Evolutionary conservation across 306 rosid species (phyloP), one percentile per base, ranked within the genome.

Genomic region (Macrotyloma uniflorum): DNA sequence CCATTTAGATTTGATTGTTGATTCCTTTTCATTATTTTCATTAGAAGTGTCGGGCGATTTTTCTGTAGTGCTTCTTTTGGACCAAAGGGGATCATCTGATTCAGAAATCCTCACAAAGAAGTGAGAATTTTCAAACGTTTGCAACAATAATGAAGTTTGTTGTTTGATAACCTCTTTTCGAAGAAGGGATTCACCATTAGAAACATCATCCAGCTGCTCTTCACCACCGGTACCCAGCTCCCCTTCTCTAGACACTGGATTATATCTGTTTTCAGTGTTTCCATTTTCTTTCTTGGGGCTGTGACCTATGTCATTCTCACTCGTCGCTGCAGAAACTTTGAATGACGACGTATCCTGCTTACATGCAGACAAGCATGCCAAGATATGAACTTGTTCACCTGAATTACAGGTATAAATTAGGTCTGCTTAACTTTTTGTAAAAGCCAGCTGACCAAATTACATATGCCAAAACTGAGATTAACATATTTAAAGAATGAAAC

Each of bases 281-380:
- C 87, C 91, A 77, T 75, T 90, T 87, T 86, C 88, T 74, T 87
- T 86, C 63, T 74, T 74, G 23, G 88, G 86, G 79, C 76, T 83
- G 42, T 89, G 88, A 65, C 80, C 71, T 75, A 59, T 77, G 80
- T 86, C 96, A 86, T 91, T 86, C 89, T 91, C 85, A 84, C 79
- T 88, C 87, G 80, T 85, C 72, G 78, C 84, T 36, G 93, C 95
- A 46, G 96, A 92, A 72, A 86, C 89, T 88, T 94, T 83, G 77
- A 90, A 92, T 30, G 98, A 97, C 67, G 98, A 81, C 54, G 86
- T 79, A 82, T 95, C 96, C 87, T 91, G 92, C 88, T 89, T 85
- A 86, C 84, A 87, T 23, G 96, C 98, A 71, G 98, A 91, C 87
- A 95, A 89, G 92, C 98, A 91, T 73, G 97, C 99, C 88, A 95